A percentile compares a stretch with the other conserved stretches of the same genome.
Evolutionary conservation across 331 rosid species (phyloP).

Genomic region (Dryas integrifolia): DNA sequence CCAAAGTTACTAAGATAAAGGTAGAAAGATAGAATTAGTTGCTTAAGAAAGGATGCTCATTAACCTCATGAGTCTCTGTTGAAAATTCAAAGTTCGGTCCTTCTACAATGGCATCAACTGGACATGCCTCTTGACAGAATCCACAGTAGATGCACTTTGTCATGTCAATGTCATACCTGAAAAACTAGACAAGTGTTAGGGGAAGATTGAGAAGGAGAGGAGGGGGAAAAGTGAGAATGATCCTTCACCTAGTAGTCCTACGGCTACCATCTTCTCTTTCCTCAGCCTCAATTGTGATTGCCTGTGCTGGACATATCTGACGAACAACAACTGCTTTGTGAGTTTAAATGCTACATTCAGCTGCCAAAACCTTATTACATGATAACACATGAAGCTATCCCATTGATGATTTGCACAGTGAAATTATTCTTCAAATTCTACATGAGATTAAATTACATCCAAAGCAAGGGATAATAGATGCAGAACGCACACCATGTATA

Average conservation of each 20-base stretch:
- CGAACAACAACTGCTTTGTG: conserved; percentile 4
- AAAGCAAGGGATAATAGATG: not conserved
- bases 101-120: conserved; percentile 99
- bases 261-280: conserved; percentile 99
- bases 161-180: conserved; percentile 99
- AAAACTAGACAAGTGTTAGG: conserved; percentile 27
- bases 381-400: not conserved
- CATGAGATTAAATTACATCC: not conserved
- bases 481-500: not conserved
- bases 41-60: conserved; percentile 9
- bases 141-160: conserved; percentile 99
- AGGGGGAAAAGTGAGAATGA: not conserved
- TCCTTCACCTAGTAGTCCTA: conserved; percentile 86
- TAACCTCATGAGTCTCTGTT: conserved; percentile 97
- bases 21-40: conserved; percentile 5
- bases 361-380: not conserved
- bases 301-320: conserved; percentile 98
- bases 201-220: not conserved
- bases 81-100: conserved; percentile 96
- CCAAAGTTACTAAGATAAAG: not conserved
- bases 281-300: conserved; percentile 98
- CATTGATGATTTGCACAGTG: not conserved
- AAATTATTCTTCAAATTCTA: not conserved
- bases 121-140: conserved; percentile 99
- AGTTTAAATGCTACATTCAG: conserved; percentile 19